Percentiles rank a stretch among this genome's conserved stretches.
Evolutionary conservation across 2,329 filamentous ascomycete species (phyloP).

Genomic region (Epichloe sibirici): DNA sequence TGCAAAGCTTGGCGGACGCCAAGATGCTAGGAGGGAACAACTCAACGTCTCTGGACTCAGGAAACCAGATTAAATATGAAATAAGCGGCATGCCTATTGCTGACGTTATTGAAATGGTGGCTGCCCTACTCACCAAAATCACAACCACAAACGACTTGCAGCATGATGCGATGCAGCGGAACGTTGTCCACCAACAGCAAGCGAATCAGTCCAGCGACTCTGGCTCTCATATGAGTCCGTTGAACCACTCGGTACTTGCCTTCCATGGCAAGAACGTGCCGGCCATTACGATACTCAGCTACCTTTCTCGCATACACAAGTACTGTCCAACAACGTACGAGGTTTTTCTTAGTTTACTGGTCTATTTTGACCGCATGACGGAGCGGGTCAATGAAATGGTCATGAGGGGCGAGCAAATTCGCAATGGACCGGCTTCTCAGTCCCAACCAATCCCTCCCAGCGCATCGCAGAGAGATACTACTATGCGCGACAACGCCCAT

Average conservation of each 20-base stretch:
- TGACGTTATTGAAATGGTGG: conserved; percentile 98
- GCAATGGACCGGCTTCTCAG: conserved; percentile 15
- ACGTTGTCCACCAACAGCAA: conserved; percentile 45
- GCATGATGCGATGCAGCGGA: conserved; percentile 79
- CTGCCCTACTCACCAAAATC: conserved; percentile 89
- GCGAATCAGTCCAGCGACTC: conserved; percentile 33
- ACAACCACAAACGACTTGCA: conserved; percentile 92
- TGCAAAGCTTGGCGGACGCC: conserved; percentile 75
- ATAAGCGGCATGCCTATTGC: conserved; percentile 96
- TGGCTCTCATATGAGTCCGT: conserved; percentile 48
- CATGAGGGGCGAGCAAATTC: conserved; percentile 50
- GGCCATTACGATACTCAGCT: conserved; percentile 92
- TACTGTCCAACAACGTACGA: conserved; percentile 98
- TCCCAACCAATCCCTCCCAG: conserved; percentile 7
- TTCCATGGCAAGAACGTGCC: conserved; percentile 98
- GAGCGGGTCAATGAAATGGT: conserved; percentile 82
- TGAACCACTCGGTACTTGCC: conserved; percentile 63
- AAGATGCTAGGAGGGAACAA: conserved; percentile 48
- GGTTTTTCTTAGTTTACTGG: conserved; percentile 85
- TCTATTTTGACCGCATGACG: conserved; percentile 99
- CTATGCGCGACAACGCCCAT: conserved; percentile 16
- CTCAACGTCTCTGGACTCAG: conserved; percentile 34
- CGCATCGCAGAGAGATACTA: conserved; percentile 15
- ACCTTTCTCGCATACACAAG: conserved; percentile 91
- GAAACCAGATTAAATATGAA: conserved; percentile 61